A percentile compares a stretch with the other conserved stretches of the same genome.
These are phyloP conservation scores for Phytopythium montanum DNA, from an alignment of 352 stramenopile genomes.

Conservation along the genomic window DNA sequence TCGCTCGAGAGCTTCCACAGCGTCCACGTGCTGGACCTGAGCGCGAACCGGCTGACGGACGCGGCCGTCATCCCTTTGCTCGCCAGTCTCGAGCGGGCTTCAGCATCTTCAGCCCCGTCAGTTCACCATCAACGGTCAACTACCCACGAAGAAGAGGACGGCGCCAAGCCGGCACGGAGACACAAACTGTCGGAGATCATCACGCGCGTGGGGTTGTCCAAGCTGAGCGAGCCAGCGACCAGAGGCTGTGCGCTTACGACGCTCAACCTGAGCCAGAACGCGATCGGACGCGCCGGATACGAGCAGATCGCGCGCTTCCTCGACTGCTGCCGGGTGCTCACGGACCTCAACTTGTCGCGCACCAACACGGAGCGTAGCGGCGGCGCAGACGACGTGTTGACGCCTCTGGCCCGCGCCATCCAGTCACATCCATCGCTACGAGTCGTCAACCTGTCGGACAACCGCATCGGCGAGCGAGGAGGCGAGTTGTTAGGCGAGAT, in stretches of 20 bases:
- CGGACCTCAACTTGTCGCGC: constrained; percentile 55
- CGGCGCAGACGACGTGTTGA: constrained; percentile 30
- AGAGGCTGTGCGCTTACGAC: constrained; percentile 37
- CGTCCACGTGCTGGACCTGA: constrained; percentile 63
- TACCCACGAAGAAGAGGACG: not conserved
- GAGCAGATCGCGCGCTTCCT: constrained; percentile 58
- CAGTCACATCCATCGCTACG: constrained; percentile 46
- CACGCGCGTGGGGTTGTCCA: not conserved
- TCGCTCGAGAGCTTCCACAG: constrained; percentile 51
- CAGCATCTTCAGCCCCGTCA: constrained; percentile 1
- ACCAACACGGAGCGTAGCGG: constrained; percentile 25
- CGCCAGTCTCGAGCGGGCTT: constrained; percentile 31
- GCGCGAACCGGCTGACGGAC: constrained; percentile 66
- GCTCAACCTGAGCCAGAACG: constrained; percentile 74
- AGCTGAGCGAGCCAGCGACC: constrained; percentile 6
- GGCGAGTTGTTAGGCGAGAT: constrained; percentile 56
- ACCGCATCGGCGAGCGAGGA: constrained; percentile 51
- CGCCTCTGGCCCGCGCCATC: constrained; percentile 46
- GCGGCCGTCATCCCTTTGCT: constrained; percentile 57
- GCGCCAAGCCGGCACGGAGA: not conserved
- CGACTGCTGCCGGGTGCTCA: constrained; percentile 34
- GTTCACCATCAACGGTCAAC: not conserved
- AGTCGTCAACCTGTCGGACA: constrained; percentile 60
- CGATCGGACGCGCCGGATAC: constrained; percentile 47
- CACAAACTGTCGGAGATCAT: constrained; percentile 13